These are phyloP conservation scores for Psilocybe tampanensis DNA, from an alignment of 768 basidiomycete genomes.

Conservation along the genomic window DNA sequence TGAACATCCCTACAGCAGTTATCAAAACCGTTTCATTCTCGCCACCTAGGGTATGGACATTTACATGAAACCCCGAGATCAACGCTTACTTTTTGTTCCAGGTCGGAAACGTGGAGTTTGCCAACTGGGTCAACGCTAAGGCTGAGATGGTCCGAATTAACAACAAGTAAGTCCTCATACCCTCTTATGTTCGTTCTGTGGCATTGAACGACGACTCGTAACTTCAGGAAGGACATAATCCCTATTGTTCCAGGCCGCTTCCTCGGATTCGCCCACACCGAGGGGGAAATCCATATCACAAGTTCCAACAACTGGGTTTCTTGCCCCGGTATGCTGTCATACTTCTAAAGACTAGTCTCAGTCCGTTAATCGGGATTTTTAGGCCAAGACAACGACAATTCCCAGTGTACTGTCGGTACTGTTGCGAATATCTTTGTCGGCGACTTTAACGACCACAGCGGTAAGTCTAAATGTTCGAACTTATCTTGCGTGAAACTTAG, in stretches of 20 bases:
- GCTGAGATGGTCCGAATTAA: constrained; percentile 56
- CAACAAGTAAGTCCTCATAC: constrained; percentile 39
- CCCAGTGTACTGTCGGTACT: constrained; percentile 51
- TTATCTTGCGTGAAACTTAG: background rate
- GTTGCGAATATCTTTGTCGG: constrained; percentile 56
- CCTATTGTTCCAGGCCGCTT: constrained; percentile 38
- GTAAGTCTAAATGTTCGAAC: constrained; percentile 2
- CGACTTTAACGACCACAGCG: constrained; percentile 50
- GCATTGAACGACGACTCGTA: background rate
- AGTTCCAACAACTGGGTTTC: constrained; percentile 22
- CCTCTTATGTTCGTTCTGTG: background rate
- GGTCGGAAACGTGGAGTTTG: constrained; percentile 62
- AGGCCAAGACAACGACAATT: constrained; percentile 51
- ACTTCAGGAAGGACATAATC: constrained; percentile 35
- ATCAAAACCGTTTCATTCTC: constrained; percentile 37
- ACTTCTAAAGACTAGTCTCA: background rate
- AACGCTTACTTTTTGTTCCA: constrained; percentile 7
- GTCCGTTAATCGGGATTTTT: background rate
- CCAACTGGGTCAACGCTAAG: constrained; percentile 55
- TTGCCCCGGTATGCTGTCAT: constrained; percentile 32
- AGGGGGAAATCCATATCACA: constrained; percentile 57
- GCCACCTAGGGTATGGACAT: constrained; percentile 37
- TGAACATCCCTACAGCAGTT: constrained; percentile 40
- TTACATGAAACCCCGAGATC: background rate
- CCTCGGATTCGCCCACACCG: constrained; percentile 51